These are phyloP conservation scores for Fusarium neocosmosporiellum DNA, from an alignment of 2,329 filamentous ascomycete species.

Conservation along the genomic window DNA sequence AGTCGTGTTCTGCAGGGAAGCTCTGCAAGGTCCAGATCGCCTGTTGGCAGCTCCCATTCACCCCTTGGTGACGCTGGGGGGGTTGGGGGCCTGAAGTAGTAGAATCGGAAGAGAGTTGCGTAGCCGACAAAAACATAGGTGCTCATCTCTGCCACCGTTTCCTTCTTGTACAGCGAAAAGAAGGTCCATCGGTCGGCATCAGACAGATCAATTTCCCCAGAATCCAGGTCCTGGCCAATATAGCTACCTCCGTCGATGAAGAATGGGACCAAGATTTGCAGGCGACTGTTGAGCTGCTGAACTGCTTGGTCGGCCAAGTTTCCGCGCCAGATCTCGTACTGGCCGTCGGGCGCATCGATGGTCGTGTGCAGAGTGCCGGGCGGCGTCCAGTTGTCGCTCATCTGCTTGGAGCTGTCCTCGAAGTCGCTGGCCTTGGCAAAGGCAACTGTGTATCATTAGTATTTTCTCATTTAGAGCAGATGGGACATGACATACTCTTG, in stretches of 20 bases:
- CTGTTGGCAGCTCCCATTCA: slow-evolving; percentile 58
- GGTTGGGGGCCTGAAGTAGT: slow-evolving; percentile 66
- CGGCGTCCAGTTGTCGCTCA: slow-evolving; percentile 68
- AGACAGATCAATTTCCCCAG: slow-evolving; percentile 71
- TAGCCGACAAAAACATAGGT: slow-evolving; percentile 90
- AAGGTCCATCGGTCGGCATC: slow-evolving; percentile 89
- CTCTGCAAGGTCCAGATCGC: slow-evolving; percentile 63
- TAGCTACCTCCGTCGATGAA: slow-evolving; percentile 94
- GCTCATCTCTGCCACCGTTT: slow-evolving; percentile 57
- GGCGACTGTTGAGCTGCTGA: slow-evolving; percentile 77
- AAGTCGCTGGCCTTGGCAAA: slow-evolving; percentile 73
- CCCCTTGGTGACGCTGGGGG: slow-evolving; percentile 54
- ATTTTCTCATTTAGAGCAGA: not conserved
- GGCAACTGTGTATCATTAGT: slow-evolving; percentile 63
- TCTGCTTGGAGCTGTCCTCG: slow-evolving; percentile 64
- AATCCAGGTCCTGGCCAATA: slow-evolving; percentile 63
- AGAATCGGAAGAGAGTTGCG: slow-evolving; percentile 90
- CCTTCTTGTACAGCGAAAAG: slow-evolving; percentile 85
- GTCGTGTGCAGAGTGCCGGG: slow-evolving; percentile 78
- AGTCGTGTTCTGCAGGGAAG: slow-evolving; percentile 85
- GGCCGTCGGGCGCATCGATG: slow-evolving; percentile 70
- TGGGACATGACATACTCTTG: slow-evolving; percentile 61
- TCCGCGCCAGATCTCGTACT: slow-evolving; percentile 88
- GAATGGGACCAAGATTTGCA: slow-evolving; percentile 85
- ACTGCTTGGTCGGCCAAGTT: slow-evolving; percentile 77